Conservation (phyloP, 2,329 filamentous ascomycete species). For the Dactylellina leptospora region DNA sequence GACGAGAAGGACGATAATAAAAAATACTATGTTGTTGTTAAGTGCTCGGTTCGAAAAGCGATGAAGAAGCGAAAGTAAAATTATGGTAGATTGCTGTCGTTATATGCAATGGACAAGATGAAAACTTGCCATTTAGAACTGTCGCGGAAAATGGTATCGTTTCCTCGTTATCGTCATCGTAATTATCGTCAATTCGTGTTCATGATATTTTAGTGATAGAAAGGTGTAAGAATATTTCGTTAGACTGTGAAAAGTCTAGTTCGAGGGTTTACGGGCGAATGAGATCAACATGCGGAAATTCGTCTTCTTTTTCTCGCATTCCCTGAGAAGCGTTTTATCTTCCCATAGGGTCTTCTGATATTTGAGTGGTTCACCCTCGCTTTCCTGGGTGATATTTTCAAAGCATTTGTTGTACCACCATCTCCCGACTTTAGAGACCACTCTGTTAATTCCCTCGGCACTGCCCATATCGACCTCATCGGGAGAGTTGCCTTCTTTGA, state of each 20-base stretch:
- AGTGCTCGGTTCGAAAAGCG: conserved; percentile 2
- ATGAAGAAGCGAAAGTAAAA: conserved; percentile 20
- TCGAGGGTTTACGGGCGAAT: conserved; percentile 79
- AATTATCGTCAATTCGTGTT: conserved; percentile 15
- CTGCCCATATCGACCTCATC: conserved; percentile 60
- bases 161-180: conserved; percentile 43
- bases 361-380: conserved; percentile 64
- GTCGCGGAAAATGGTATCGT: conserved; percentile 24
- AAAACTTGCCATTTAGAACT: background rate
- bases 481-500: conserved; percentile 56
- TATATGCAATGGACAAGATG: conserved; percentile 5
- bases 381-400: conserved; percentile 67
- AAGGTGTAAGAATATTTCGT: background rate
- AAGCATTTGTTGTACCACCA: conserved; percentile 99
- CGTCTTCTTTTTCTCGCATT: conserved; percentile 86
- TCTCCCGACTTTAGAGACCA: conserved; percentile 87
- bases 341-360: conserved; percentile 77
- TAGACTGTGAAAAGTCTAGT: background rate
- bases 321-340: conserved; percentile 76
- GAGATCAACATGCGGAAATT: conserved; percentile 91
- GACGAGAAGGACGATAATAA: conserved; percentile 4
- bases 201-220: background rate
- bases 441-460: conserved; percentile 82
- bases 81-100: conserved; percentile 41
- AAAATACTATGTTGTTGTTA: background rate